Conservation (phyloP, 2,329 filamentous ascomycete genomes). For the Exophiala dermatitidis region DNA sequence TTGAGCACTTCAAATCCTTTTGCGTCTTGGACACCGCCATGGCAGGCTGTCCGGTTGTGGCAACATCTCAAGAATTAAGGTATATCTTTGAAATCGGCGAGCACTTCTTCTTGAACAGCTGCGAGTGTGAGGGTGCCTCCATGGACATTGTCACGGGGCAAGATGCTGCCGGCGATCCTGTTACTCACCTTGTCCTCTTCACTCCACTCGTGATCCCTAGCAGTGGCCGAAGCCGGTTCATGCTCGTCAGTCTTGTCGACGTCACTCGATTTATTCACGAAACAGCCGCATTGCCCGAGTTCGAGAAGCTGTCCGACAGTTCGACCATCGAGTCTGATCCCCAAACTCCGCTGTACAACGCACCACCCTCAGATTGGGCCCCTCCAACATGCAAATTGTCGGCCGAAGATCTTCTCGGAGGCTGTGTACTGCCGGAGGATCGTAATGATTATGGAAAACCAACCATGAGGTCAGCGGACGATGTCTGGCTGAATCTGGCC, state of each 20-base stretch:
- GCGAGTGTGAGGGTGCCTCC: conserved; percentile 20
- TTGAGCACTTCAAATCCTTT: conserved; percentile 30
- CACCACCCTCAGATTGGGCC: conserved; percentile 2
- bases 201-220: conserved; percentile 25
- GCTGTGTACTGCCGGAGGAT: conserved; percentile 21
- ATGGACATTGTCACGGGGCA: conserved; percentile 27
- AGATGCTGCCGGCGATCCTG: conserved; percentile 25
- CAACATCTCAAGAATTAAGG: conserved; percentile 26
- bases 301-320: conserved; percentile 17
- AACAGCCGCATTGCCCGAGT: conserved; percentile 24
- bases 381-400: conserved; percentile 18
- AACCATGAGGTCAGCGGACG: conserved; percentile 10
- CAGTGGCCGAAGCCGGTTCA: conserved; percentile 23
- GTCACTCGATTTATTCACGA: conserved; percentile 29
- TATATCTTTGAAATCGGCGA: conserved; percentile 27
- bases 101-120: conserved; percentile 26
- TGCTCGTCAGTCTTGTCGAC: conserved; percentile 28
- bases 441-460: not conserved
- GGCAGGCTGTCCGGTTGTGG: conserved; percentile 24
- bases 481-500: conserved; percentile 27
- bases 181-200: conserved; percentile 28
- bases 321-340: conserved; percentile 12
- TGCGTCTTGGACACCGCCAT: conserved; percentile 27
- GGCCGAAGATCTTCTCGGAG: conserved; percentile 24
- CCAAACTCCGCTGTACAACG: conserved; percentile 10